phyloP scores from a whole-genome alignment of 306 rosid species.

The Lotus japonicus region DNA sequence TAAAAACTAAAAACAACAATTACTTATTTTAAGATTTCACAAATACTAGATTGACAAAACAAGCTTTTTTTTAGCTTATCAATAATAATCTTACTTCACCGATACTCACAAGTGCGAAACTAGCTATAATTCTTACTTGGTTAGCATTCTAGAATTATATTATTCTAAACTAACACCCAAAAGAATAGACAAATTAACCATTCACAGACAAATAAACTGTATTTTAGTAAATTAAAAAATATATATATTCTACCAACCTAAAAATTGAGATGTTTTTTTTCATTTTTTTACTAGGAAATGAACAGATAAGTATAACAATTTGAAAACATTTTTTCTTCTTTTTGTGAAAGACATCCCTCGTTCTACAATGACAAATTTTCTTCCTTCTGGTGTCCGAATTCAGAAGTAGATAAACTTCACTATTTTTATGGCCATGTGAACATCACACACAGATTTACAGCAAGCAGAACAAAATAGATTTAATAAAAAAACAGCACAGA shows the following conservation, averaged over 20 bases:
- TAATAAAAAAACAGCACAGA: neutral
- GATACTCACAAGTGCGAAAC: neutral
- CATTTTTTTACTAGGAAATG: neutral
- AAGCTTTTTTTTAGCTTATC: neutral
- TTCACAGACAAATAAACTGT: neutral
- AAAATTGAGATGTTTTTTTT: neutral
- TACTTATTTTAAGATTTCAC: neutral
- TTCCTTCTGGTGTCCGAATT: no score
- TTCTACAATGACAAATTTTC: no score
- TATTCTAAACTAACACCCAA: neutral
- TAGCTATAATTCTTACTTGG: neutral
- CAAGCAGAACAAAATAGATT: neutral
- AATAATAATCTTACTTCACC: neutral
- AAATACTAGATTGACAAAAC: neutral
- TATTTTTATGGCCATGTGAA: neutral
- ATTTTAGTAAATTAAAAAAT: neutral
- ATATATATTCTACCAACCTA: neutral
- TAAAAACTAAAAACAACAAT: neutral
- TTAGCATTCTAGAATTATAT: conserved; percentile 2
- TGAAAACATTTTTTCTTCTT: no score
- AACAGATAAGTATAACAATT: no score
- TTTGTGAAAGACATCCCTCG: no score
- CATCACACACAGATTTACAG: conserved; percentile 13
- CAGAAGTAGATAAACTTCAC: neutral
- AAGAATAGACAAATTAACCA: neutral